Evolutionary conservation across 495 filamentous ascomycete genomes (phyloP), one percentile per base, ranked within the genome.

Genomic region (Penicillium pulvis): DNA sequence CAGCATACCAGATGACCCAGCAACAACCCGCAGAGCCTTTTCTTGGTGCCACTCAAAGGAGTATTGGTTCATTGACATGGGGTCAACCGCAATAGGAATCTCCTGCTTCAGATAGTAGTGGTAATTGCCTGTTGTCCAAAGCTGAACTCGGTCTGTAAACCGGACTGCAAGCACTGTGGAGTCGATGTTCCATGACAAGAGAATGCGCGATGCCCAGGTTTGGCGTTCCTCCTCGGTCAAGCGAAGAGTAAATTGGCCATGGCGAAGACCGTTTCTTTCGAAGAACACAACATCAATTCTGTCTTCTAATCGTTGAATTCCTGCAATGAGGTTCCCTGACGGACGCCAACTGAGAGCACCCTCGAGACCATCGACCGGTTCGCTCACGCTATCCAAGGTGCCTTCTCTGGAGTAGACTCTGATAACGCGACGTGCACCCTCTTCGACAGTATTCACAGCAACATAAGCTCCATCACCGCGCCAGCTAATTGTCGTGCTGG

Each of bases 21-120:
- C 72, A 14, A 85, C 79, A 50, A 93, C 74, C 19, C 83, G 79
- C 51, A 97, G 73, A 7, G 91, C 72, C 62, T 88, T 89, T 65
- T 97, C 94, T 20, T 90, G 86, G 72, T 98, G 91, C 94, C 94
- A 98, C 11, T 76, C 74, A 55, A 86, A 71, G 41, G 74, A 69
- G 59, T 68, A 72, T 35, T 71, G 71, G 28, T 56, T 42, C 42
- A 70, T 59, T 52, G 49, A 66, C 26, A 55, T 56, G 16, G 60
- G 28, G 53, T 70, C 64, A 7, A 66, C 51, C 10, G 70, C 70
- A 26, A 81, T 73, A 4, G 72, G 73, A 14, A 93, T 78, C 66
- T 98, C 94, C 74, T 97, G 93, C 73, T 98, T 98, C n/a, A 98
- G 76, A 68, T 98, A 98, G 81, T 92, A 98, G 66, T 98, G 90